A percentile compares a stretch with the other conserved stretches of the same genome.
phyloP scores from a whole-genome alignment of 768 basidiomycete genomes.

The Leccinum subgranulosum region DNA sequence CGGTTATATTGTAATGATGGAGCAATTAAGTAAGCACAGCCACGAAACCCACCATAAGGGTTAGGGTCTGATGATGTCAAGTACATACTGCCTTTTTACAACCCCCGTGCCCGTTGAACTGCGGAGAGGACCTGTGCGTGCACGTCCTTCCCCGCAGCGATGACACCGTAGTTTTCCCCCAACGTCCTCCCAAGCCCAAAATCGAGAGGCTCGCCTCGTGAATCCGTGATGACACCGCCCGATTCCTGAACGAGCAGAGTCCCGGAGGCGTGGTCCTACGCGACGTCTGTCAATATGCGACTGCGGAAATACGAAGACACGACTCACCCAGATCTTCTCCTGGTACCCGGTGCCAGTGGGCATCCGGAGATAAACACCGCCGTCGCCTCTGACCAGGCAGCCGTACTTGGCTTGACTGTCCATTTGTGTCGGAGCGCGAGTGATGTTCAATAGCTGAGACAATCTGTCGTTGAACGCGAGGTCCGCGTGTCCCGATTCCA shows the following conservation, averaged over 20 bases:
- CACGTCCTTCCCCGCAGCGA: slow-evolving; percentile 74
- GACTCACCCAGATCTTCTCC: slow-evolving; percentile 93
- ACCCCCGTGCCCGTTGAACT: slow-evolving; percentile 53
- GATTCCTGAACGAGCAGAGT: slow-evolving; percentile 73
- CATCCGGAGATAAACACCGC: slow-evolving; percentile 77
- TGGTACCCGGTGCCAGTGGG: slow-evolving; percentile 74
- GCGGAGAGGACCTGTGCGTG: slow-evolving; percentile 72
- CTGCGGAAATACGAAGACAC: no score
- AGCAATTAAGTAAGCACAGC: not conserved
- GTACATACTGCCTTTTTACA: not conserved
- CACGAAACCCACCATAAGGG: not conserved
- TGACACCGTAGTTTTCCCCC: slow-evolving; percentile 82
- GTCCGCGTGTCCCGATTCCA: slow-evolving; percentile 90
- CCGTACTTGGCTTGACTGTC: slow-evolving; percentile 97
- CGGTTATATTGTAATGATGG: no score
- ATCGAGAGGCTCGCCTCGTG: slow-evolving; percentile 71
- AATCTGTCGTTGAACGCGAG: slow-evolving; percentile 80
- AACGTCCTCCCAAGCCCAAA: slow-evolving; percentile 87
- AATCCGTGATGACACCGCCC: slow-evolving; percentile 83
- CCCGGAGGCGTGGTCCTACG: slow-evolving; percentile 88
- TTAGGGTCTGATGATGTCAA: not conserved
- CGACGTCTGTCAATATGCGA: not conserved
- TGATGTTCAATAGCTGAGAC: slow-evolving; percentile 62
- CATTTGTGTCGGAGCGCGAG: slow-evolving; percentile 72
- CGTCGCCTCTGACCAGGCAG: slow-evolving; percentile 81